These are phyloP conservation scores for Phyllosticta paracitricarpa DNA, from an alignment of 2,329 filamentous ascomycete genomes.

Conservation along the genomic window DNA sequence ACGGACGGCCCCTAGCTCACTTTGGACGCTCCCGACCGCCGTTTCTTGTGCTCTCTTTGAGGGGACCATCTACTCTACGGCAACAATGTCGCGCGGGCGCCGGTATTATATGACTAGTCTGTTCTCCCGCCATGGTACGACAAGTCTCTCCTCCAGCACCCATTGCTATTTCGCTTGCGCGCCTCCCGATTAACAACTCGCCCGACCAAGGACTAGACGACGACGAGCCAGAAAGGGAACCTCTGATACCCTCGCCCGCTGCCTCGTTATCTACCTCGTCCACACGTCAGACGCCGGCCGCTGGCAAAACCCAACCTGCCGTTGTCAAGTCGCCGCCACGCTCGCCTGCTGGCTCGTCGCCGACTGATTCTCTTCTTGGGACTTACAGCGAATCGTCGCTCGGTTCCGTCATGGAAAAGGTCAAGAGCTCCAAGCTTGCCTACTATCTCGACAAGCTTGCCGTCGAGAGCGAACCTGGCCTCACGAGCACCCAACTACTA, in stretches of 20 bases:
- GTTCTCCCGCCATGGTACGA: not conserved
- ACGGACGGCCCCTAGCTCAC: not conserved
- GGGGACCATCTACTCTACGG: not conserved
- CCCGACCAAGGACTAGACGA: not conserved
- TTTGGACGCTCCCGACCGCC: not conserved
- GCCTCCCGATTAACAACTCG: not conserved
- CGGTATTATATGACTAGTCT: not conserved
- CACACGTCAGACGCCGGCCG: constrained; percentile 3
- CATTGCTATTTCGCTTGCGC: not conserved
- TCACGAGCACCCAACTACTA: constrained; percentile 74
- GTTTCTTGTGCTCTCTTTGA: not conserved
- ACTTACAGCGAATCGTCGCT: not conserved
- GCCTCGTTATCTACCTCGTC: not conserved
- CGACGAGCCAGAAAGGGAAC: constrained; percentile 2
- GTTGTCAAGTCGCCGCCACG: not conserved
- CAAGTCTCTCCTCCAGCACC: not conserved
- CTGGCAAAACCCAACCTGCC: not conserved
- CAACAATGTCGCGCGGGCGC: not conserved
- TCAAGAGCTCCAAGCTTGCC: constrained; percentile 28
- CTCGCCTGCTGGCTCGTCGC: not conserved
- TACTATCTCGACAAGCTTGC: constrained; percentile 49
- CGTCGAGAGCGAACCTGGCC: constrained; percentile 64
- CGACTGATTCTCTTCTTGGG: not conserved
- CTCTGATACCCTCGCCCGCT: not conserved
- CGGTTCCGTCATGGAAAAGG: constrained; percentile 29